Evolutionary conservation across 371 early-diverging fungal genomes (phyloP).

Genomic region (Dichotomocladium elegans): DNA sequence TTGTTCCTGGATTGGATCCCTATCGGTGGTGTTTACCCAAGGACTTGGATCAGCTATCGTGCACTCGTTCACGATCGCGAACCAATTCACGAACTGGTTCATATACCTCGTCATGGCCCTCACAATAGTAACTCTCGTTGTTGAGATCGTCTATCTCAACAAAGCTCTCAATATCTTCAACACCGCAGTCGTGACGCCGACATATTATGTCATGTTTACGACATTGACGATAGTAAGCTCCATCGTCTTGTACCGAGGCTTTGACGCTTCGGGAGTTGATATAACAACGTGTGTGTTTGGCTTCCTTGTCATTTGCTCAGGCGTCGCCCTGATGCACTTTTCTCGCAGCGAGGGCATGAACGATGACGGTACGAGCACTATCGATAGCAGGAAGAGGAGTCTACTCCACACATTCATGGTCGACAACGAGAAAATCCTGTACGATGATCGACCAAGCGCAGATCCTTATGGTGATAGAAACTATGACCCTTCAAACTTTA

Average conservation of each 20-base stretch:
- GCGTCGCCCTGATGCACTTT: conserved; percentile 39
- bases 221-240: conserved; percentile 89
- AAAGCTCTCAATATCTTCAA: conserved; percentile 93
- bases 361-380: conserved; percentile 23
- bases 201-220: conserved; percentile 94
- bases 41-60: conserved; percentile 89
- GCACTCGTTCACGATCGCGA: conserved; percentile 77
- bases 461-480: neutral
- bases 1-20: conserved; percentile 88
- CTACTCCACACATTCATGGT: conserved; percentile 20
- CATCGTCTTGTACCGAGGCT: conserved; percentile 84
- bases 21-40: conserved; percentile 92
- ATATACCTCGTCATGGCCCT: conserved; percentile 79
- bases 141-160: conserved; percentile 94
- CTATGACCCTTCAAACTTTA: neutral
- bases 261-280: conserved; percentile 71
- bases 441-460: conserved; percentile 8
- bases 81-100: conserved; percentile 87
- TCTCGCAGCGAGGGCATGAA: conserved; percentile 10
- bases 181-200: conserved; percentile 87
- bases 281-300: conserved; percentile 86
- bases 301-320: conserved; percentile 80
- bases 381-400: conserved; percentile 15
- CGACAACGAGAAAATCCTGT: conserved; percentile 19
- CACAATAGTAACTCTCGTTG: conserved; percentile 72